A percentile compares a stretch with the other conserved stretches of the same genome.
Evolutionary conservation across 257 asterid species (phyloP).

Genomic region (Gentiana macrophylla): DNA sequence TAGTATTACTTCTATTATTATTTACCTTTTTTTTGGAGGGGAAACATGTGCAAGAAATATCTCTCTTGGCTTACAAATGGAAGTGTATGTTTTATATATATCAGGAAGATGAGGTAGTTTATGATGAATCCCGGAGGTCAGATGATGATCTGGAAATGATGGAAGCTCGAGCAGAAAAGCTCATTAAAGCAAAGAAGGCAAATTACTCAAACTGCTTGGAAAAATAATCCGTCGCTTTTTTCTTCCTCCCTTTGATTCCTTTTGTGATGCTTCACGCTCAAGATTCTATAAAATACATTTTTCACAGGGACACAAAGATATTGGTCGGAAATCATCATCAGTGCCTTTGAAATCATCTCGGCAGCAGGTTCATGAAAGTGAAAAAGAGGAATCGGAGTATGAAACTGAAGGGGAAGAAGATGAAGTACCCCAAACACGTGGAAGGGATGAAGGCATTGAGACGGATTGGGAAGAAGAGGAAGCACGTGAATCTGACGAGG

Average conservation of each 20-base stretch:
- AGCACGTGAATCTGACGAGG: constrained; percentile 55
- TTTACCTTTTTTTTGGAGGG: no score
- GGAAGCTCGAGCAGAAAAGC: constrained; percentile 96
- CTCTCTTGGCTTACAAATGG: no score
- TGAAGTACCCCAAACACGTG: constrained; percentile 40
- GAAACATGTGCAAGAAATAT: no score
- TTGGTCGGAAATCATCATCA: constrained; percentile 42
- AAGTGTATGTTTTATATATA: constrained; percentile 2
- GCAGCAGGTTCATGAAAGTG: constrained; percentile 69
- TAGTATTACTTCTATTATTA: no score
- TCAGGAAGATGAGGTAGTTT: constrained; percentile 78
- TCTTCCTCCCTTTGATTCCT: constrained; percentile 2
- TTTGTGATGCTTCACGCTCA: not conserved
- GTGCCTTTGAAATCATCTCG: constrained; percentile 54
- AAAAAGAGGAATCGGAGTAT: constrained; percentile 88
- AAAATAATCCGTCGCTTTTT: not conserved
- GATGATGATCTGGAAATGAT: constrained; percentile 66
- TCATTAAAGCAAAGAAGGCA: constrained; percentile 94
- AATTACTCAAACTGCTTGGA: constrained; percentile 11
- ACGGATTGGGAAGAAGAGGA: constrained; percentile 68
- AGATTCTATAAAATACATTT: constrained; percentile 4
- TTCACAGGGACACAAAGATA: constrained; percentile 57
- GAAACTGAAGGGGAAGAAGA: constrained; percentile 94
- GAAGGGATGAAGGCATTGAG: constrained; percentile 51
- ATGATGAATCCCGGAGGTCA: constrained; percentile 61